Evolutionary conservation across 176 grass and related monocot genomes (phyloP), one percentile per base, ranked within the genome.

Genomic region (Zea luxurians): DNA sequence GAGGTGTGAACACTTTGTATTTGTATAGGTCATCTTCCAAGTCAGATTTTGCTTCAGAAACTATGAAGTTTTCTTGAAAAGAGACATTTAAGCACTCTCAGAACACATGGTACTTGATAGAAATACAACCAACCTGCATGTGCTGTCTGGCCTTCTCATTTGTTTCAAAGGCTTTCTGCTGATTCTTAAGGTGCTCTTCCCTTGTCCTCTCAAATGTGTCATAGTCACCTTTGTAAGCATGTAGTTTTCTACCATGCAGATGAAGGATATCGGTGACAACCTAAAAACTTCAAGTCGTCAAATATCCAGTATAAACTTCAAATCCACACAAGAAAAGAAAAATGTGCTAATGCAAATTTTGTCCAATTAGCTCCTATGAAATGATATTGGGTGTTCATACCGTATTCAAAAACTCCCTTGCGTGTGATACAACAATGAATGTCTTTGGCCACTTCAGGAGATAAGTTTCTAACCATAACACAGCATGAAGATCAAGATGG

Each of bases 361-460:
- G 27, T 41, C 43, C 61, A 65, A 86, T 69, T 49, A 81, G 70
- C 5, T 86, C 62, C 4, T 41, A 20, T 45, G 81, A 66, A 36
- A 78, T 13, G 2, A 60, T 49, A 71, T 69, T 10, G 20, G 4
- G 49, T 61, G 50, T 52, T 72, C 46, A 68, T 97, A 97, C 95
- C 73, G 91, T 97, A 80, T 97, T 97, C 48, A 97, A 75, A 80
- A 97, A 97, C 71, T 97, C 95, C 81, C 95, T 90, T 50, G 95
- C 95, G 35, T 94, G 95, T 41, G 95, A 97, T 77, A 97, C 91
- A 62, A 97, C 95, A 80, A 97, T 94, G 66, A 97, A 92, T 70
- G 95, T 94, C 86, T 94, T 97, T 47, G 95, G 95, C 95, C 95
- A 98, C 74, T 89, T 98, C 73, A 90, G 69, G n/a, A 98, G 95